phyloP scores from a whole-genome alignment of 306 rosid genomes.

The Trichosanthes cucumerina region DNA sequence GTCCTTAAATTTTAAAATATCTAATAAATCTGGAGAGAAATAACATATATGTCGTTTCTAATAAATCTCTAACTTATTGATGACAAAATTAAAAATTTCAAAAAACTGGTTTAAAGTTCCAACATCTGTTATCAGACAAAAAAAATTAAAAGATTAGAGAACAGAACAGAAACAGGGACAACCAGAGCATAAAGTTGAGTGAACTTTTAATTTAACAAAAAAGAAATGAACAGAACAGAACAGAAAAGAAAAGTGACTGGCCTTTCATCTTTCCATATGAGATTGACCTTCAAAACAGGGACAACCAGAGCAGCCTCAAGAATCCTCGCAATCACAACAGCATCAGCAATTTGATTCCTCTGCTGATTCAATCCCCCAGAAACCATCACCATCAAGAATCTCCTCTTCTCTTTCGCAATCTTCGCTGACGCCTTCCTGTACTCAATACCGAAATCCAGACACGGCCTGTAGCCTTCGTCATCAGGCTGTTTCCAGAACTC shows the following conservation, averaged over 20 bases:
- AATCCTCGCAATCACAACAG: conserved; percentile 46
- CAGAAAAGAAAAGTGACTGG: neutral
- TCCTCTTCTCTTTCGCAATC: conserved; percentile 32
- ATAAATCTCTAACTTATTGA: no score
- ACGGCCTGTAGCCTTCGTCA: conserved; percentile 29
- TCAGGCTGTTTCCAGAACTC: conserved; percentile 51
- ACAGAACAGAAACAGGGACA: no score
- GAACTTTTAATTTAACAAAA: no score
- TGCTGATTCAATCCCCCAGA: conserved; percentile 55
- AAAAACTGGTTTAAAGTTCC: no score
- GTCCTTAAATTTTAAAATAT: no score
- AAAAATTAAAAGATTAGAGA: no score
- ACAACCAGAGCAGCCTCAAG: conserved; percentile 44
- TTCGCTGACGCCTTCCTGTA: conserved; percentile 22
- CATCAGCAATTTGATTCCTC: conserved; percentile 50
- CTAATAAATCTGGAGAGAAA: no score
- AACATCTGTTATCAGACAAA: no score
- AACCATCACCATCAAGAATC: conserved; percentile 43
- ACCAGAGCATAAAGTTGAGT: no score
- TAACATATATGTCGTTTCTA: no score
- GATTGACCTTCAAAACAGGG: conserved; percentile 42
- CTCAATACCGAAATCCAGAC: conserved; percentile 33
- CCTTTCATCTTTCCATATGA: conserved; percentile 53
- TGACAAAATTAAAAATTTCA: no score
- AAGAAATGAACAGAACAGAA: neutral